These are phyloP conservation scores for Porphyrellus cyaneotinctus DNA, from an alignment of 768 basidiomycete genomes.

Conservation along the genomic window DNA sequence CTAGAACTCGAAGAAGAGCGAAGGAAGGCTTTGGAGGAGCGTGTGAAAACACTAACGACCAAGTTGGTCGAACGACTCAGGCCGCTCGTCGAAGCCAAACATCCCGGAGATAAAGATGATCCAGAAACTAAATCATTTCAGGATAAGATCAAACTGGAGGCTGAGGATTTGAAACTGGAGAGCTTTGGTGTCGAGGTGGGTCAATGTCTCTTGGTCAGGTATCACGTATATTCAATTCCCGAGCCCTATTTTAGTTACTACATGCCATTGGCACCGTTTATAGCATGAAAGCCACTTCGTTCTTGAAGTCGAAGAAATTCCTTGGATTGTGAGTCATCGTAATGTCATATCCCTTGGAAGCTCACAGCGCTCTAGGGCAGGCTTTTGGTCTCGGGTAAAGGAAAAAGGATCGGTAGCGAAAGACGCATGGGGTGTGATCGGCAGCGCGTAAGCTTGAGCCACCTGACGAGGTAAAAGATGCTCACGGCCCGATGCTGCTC, in stretches of 20 bases:
- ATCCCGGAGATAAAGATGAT: conserved; percentile 77
- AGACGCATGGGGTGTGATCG: conserved; percentile 95
- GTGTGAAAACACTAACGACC: conserved; percentile 66
- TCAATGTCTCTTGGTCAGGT: conserved; percentile 1
- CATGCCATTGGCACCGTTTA: conserved; percentile 92
- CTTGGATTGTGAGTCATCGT: conserved; percentile 69
- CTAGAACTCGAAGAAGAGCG: conserved; percentile 79
- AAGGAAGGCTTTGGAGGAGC: conserved; percentile 71
- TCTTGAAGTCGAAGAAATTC: conserved; percentile 87
- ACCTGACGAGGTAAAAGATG: conserved; percentile 43
- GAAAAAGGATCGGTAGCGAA: conserved; percentile 92
- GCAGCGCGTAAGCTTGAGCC: conserved; percentile 70
- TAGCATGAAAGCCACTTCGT: conserved; percentile 88
- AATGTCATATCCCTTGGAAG: not conserved
- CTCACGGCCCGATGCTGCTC: conserved; percentile 49
- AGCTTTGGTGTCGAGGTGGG: conserved; percentile 94
- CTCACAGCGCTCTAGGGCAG: conserved; percentile 48
- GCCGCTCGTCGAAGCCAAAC: conserved; percentile 87
- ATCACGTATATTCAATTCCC: conserved; percentile 1
- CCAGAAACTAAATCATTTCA: conserved; percentile 80
- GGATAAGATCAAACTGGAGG: conserved; percentile 72
- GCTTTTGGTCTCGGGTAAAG: conserved; percentile 90
- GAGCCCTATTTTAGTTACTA: conserved; percentile 49
- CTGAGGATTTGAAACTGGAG: conserved; percentile 93
- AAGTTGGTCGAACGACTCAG: conserved; percentile 84